Base-by-base conservation (phyloP, 176 grass and related monocot species). In the Phragmites australis region DNA sequence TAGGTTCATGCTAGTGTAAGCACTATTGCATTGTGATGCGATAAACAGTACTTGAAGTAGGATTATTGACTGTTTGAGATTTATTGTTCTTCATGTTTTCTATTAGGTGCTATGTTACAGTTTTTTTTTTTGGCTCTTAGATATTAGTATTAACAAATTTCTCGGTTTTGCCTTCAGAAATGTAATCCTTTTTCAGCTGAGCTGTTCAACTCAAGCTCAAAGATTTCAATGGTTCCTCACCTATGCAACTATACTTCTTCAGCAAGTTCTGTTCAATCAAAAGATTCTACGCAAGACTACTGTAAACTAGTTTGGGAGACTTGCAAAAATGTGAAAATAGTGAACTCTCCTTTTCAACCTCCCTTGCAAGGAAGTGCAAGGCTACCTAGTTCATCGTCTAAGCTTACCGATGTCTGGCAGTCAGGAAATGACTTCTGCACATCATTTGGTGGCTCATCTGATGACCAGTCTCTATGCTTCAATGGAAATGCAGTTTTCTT, bases 331-430 rank as follows among this genome's bases (percentile, higher is more conserved):
- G 67, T 92, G 68, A 70, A 91, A 22, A 88, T 92, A 72, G 70
- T 73, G 34, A 92, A 94, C 72, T 94, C 94, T 75, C 94, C 94
- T 8, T 97, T 97, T 84, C 80, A 88, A 66, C 62, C 84, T 60
- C 68, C 78, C 48, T 87, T 83, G 82, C 79, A 87, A 86, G 83
- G 77, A 83, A 76, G 72, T 58, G 82, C 79, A 70, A 52, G 67
- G 47, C 53, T 83, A 43, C 85, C 89, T 43, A 87, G 69, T 60
- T 85, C 84, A 6, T 88, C 85, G 0, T 87, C 89, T 19, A 94
- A 88, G 72, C 91, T 97, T 57, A 76, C 85, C 18, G 87, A 90
- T 88, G 70, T 88, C 34, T 97, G 94, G 94, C 89, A 82, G 64
- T 89, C 91, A 77, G 87, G 83, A 78, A 74, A 84, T 68, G 87